Conservation (phyloP, 163 green algal species). For the Chloroidium sp. region DNA sequence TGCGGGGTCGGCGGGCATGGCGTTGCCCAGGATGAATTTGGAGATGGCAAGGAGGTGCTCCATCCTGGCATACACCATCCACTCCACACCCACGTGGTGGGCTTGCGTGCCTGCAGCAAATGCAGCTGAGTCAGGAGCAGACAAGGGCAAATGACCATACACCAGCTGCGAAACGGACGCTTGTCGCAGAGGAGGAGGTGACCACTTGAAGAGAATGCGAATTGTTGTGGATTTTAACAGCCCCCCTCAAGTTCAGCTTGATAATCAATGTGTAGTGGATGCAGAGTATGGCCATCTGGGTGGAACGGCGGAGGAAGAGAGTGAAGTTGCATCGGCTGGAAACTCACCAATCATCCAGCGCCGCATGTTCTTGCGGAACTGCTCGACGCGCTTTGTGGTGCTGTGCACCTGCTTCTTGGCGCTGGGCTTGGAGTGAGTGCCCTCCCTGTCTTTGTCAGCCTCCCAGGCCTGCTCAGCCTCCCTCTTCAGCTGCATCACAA, state of each 20-base stretch:
- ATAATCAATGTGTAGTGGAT: too few relatives aligned
- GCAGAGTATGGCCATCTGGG: too few relatives aligned
- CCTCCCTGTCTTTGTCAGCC: background rate
- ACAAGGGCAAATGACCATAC: too few relatives aligned
- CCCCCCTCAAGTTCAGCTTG: too few relatives aligned
- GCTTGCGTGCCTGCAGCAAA: background rate
- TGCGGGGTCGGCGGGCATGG: background rate
- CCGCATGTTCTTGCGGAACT: conserved; percentile 1
- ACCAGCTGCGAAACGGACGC: too few relatives aligned
- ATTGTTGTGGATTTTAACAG: too few relatives aligned
- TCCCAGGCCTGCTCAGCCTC: background rate
- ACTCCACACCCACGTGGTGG: background rate
- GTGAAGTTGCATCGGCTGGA: background rate
- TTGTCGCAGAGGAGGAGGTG: too few relatives aligned
- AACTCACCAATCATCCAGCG: background rate
- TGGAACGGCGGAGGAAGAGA: too few relatives aligned
- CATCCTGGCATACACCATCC: background rate
- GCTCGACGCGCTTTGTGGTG: background rate
- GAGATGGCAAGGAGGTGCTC: background rate
- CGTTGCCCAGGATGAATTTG: background rate
- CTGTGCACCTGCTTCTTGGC: background rate
- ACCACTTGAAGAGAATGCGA: too few relatives aligned
- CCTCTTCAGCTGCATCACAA: background rate
- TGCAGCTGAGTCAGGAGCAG: too few relatives aligned
- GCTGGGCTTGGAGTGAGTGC: background rate